phyloP scores from a whole-genome alignment of 768 basidiomycete genomes.

The Podaxis sp. region DNA sequence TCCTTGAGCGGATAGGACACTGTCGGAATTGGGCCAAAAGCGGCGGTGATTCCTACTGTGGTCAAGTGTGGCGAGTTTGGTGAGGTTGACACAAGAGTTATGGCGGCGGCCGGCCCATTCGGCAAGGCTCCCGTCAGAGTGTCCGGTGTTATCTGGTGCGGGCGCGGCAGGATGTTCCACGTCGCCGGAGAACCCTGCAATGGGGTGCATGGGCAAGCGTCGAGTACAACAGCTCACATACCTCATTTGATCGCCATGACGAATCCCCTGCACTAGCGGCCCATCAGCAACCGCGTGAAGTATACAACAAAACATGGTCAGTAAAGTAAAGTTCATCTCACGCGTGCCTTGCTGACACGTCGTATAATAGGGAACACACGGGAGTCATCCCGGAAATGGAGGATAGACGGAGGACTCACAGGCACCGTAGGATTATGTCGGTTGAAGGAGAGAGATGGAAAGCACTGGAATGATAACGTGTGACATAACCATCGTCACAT shows the following conservation, averaged over 20 bases:
- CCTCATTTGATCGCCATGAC: not conserved
- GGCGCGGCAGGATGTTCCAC: not conserved
- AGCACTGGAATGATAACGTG: constrained; percentile 45
- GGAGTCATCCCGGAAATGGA: constrained; percentile 33
- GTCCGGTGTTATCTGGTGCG: no score
- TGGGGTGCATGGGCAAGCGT: not conserved
- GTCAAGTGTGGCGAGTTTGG: no score
- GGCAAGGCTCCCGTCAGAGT: not conserved
- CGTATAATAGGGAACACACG: constrained; percentile 64
- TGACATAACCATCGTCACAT: constrained; percentile 30
- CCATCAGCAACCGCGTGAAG: not conserved
- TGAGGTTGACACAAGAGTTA: no score
- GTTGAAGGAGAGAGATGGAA: constrained; percentile 21
- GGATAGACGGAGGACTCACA: constrained; percentile 20
- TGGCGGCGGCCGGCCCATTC: not conserved
- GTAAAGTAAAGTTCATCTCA: constrained; percentile 40
- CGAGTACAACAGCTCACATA: not conserved
- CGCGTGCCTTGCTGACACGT: constrained; percentile 21
- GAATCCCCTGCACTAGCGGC: not conserved
- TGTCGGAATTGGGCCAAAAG: no score
- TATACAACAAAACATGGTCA: constrained; percentile 22
- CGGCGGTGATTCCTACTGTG: no score
- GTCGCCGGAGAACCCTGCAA: constrained; percentile 5
- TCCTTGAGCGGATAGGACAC: no score
- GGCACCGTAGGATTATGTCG: not conserved